These are phyloP conservation scores for Cordyceps cicadae DNA, from an alignment of 2,329 filamentous ascomycete species.

Conservation along the genomic window DNA sequence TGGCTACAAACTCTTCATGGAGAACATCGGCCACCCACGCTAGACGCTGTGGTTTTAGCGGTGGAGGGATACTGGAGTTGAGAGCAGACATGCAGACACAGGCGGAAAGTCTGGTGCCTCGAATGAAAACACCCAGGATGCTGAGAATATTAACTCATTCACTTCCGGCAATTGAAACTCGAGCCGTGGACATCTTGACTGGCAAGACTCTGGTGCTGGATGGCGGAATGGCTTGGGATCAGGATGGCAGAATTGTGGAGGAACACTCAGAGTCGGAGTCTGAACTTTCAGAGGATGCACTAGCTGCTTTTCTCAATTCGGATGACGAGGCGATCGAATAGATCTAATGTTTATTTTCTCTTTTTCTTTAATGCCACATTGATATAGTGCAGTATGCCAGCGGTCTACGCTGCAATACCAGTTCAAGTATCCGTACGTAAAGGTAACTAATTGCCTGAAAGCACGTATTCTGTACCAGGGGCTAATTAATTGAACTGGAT, in stretches of 20 bases:
- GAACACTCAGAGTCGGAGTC: constrained; percentile 14
- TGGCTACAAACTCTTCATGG: constrained; percentile 3
- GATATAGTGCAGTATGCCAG: no score
- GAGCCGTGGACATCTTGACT: constrained; percentile 15
- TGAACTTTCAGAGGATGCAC: constrained; percentile 13
- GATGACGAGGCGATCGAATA: neutral
- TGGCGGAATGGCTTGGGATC: constrained; percentile 14
- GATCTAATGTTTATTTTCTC: no score
- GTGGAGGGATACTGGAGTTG: constrained; percentile 11
- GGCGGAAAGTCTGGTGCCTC: constrained; percentile 13
- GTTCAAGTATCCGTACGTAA: no score
- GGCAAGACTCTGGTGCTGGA: constrained; percentile 17
- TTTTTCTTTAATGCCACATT: no score
- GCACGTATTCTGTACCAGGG: no score
- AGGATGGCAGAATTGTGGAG: constrained; percentile 13
- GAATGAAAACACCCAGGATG: constrained; percentile 14
- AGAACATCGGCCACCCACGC: constrained; percentile 14
- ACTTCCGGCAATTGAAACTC: constrained; percentile 12
- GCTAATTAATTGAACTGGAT: no score
- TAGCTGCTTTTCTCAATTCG: constrained; percentile 5
- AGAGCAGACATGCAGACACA: constrained; percentile 14
- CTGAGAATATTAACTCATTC: constrained; percentile 16
- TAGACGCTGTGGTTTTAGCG: constrained; percentile 6
- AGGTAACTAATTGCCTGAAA: no score
- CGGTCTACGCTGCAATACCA: no score